Evolutionary conservation across 371 early-diverging fungal species (phyloP).

Genomic region (Mucor sp.): DNA sequence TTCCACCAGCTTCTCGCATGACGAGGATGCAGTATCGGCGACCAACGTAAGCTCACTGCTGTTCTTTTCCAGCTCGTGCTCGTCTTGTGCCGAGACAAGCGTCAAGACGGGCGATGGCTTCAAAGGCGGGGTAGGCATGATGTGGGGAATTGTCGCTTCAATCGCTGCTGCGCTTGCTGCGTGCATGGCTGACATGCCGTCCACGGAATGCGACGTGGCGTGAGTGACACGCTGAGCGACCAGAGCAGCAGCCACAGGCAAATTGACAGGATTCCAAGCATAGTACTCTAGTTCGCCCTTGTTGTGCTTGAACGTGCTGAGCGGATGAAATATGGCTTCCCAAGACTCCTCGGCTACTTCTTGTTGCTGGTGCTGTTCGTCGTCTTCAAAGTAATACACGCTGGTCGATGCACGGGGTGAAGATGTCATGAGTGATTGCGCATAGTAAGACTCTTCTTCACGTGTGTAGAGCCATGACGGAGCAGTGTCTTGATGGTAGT

Average conservation of each 20-base stretch:
- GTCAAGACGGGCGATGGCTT: constrained; percentile 7
- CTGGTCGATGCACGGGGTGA: neutral
- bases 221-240: constrained; percentile 10
- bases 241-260: constrained; percentile 9
- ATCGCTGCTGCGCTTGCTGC: too few relatives aligned
- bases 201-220: neutral
- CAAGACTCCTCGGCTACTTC: constrained; percentile 8
- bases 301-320: constrained; percentile 21
- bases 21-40: neutral
- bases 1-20: neutral
- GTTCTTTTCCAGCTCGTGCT: neutral
- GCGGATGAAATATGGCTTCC: constrained; percentile 23
- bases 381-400: neutral
- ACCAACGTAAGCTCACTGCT: neutral
- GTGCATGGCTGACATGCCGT: neutral
- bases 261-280: constrained; percentile 8
- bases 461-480: neutral
- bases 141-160: constrained; percentile 10
- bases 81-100: neutral
- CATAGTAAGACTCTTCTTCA: neutral
- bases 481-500: neutral
- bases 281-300: constrained; percentile 17
- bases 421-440: neutral
- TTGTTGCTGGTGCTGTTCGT: neutral
- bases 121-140: constrained; percentile 12